These are phyloP conservation scores for Dendrobium catenatum DNA, from an alignment of 106 monocot genomes.

Conservation along the genomic window DNA sequence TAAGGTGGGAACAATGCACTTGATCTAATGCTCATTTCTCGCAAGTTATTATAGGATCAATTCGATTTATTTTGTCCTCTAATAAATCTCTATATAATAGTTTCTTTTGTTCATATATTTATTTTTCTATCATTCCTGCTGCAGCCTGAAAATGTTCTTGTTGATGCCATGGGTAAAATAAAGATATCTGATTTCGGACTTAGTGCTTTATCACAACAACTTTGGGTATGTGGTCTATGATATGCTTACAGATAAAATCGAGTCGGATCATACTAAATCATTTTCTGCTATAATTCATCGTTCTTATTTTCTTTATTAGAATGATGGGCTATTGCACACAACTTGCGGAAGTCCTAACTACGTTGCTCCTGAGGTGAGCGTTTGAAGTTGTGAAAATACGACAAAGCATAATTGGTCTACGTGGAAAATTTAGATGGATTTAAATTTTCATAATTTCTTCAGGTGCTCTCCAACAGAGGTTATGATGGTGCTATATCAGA, in stretches of 20 bases:
- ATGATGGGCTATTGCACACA: constrained; percentile 86
- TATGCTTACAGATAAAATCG: neutral
- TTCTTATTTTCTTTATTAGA: constrained; percentile 22
- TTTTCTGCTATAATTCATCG: neutral
- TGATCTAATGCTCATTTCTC: too few species aligned
- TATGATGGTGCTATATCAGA: constrained; percentile 89
- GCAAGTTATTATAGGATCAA: too few species aligned
- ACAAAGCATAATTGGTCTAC: too few species aligned
- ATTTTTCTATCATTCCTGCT: neutral
- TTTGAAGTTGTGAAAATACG: neutral
- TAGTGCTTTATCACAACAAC: constrained; percentile 71
- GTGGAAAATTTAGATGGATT: neutral
- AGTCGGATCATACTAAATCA: neutral
- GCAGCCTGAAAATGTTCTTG: constrained; percentile 92
- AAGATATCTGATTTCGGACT: constrained; percentile 94
- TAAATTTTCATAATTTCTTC: neutral
- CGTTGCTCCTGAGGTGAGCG: constrained; percentile 73
- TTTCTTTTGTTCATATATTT: too few species aligned
- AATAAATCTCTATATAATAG: too few species aligned
- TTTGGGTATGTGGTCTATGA: neutral
- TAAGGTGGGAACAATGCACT: too few species aligned
- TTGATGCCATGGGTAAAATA: constrained; percentile 68
- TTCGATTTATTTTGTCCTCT: too few species aligned
- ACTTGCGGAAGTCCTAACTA: constrained; percentile 98
- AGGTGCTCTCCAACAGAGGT: constrained; percentile 85